A percentile compares a stretch with the other conserved stretches of the same genome.
Conservation (phyloP, 2,329 filamentous ascomycete species). For the Fusarium penzigii region DNA sequence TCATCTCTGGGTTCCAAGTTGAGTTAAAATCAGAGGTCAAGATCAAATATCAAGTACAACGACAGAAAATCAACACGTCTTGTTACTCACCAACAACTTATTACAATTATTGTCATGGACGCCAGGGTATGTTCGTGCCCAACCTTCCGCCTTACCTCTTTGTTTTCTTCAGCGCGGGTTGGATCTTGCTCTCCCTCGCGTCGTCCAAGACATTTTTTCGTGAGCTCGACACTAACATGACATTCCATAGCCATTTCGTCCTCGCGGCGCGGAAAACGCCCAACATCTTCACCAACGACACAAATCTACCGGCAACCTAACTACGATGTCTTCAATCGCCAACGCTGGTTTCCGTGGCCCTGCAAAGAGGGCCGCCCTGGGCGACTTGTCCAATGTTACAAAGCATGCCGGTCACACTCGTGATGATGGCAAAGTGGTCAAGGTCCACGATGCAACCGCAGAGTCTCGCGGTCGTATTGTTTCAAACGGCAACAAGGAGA, state of each 20-base stretch:
- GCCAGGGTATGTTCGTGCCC: conserved; percentile 33
- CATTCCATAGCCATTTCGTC: conserved; percentile 39
- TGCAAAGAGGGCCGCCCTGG: conserved; percentile 77
- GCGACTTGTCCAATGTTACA: conserved; percentile 75
- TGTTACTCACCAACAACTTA: conserved; percentile 11
- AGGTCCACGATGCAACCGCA: conserved; percentile 28
- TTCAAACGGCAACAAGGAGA: conserved; percentile 46
- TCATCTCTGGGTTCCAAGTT: conserved; percentile 13
- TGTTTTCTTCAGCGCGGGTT: neutral
- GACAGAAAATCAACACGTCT: conserved; percentile 15
- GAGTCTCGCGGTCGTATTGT: conserved; percentile 28
- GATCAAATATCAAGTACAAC: conserved; percentile 15
- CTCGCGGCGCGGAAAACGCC: conserved; percentile 52
- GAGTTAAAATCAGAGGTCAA: conserved; percentile 1
- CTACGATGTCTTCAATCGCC: conserved; percentile 27
- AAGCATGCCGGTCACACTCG: conserved; percentile 35
- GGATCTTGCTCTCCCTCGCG: conserved; percentile 19
- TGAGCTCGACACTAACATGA: conserved; percentile 16
- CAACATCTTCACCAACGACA: conserved; percentile 70
- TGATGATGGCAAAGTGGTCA: conserved; percentile 39
- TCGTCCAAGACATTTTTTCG: conserved; percentile 8
- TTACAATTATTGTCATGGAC: conserved; percentile 33
- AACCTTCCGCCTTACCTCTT: conserved; percentile 10
- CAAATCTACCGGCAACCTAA: conserved; percentile 72
- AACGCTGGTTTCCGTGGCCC: conserved; percentile 40